phyloP scores from a whole-genome alignment of 208 protist genomes.

The Trypanosoma caninum region DNA sequence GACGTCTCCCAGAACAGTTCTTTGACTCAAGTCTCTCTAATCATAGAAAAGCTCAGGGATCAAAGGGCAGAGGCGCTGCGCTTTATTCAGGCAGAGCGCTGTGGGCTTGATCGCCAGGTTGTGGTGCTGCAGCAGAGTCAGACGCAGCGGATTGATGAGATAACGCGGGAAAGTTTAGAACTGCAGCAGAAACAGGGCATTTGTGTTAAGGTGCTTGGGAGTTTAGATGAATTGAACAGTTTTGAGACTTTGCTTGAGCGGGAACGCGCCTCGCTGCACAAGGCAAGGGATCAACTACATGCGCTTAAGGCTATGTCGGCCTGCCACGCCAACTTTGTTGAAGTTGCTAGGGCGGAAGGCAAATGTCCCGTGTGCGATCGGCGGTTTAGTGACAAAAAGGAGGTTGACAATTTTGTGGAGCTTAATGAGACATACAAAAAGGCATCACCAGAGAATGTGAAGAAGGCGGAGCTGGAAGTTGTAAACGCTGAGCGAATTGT shows the following conservation, averaged over 20 bases:
- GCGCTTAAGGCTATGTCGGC: constrained; percentile 40
- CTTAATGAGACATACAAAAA: constrained; percentile 32
- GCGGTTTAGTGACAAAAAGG: constrained; percentile 30
- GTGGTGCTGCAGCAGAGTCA: constrained; percentile 35
- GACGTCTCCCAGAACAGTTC: background rate
- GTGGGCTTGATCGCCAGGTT: constrained; percentile 32
- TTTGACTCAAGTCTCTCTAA: constrained; percentile 6
- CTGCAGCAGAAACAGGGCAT: constrained; percentile 4
- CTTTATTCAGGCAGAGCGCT: constrained; percentile 18
- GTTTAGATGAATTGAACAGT: constrained; percentile 22
- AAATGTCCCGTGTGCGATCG: constrained; percentile 67
- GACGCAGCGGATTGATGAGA: constrained; percentile 22
- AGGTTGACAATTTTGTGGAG: constrained; percentile 34
- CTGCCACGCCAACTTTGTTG: constrained; percentile 62
- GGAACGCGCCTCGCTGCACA: constrained; percentile 26
- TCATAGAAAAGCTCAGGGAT: constrained; percentile 21
- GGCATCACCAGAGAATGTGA: constrained; percentile 35
- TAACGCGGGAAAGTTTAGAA: constrained; percentile 10
- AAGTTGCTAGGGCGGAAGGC: constrained; percentile 33
- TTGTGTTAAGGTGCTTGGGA: constrained; percentile 13
- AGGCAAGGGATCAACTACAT: constrained; percentile 30
- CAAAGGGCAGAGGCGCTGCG: constrained; percentile 30
- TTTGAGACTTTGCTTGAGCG: constrained; percentile 38
- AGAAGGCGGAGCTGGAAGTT: constrained; percentile 23
- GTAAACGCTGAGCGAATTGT: constrained; percentile 19